Base-by-base conservation (phyloP, 352 stramenopile genomes). In the Pythium monospermum region DNA sequence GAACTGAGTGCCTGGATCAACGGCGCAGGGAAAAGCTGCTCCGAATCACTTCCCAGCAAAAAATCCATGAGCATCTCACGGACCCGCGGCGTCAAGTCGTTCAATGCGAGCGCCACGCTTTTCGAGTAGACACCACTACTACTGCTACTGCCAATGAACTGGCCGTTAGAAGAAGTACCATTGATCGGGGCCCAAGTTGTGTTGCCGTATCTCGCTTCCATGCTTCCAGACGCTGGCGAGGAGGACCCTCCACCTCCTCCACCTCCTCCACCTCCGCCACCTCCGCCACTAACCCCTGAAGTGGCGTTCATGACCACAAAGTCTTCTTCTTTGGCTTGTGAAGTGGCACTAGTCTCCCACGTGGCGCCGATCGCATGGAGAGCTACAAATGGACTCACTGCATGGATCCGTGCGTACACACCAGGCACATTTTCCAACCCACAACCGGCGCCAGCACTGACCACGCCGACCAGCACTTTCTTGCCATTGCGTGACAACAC, bases 371-470 rank as follows among this genome's bases (percentile, higher is more conserved):
- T 41, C 15, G 18, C 43, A 18, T 37, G 40, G 7, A 31, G 25
- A 11, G 37, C 37, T 11, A 64, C 16, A 36, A 64, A 64, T 6
- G 38, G 37, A 2, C 30, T 33, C 15, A 64, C 23, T 7, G 10
- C 27, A 13, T 40, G 28, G 13, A 51, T 47, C 10, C 47, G 55
- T 40, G 40, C 43, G 33, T 57, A 60, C 33, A 60, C 49, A 2
- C 53, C 53, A 22, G 53, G 53, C 1, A 60, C 40, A 27, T 49
- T 42, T 23, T 53, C 43, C 25, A 49, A 18, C 10, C 57, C 57
- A 36, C 57, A 64, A 26, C 38, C 40, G n/a, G 26, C 30, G 13
- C 49, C 57, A 13, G 33, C 44, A 26, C 49, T 64, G n/a, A 64
- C 57, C n/a, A 64, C 15, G 10, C 43, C 57, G 10, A 56, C 23